Percentiles rank a stretch among this genome's conserved stretches.
Evolutionary conservation across 495 filamentous ascomycete genomes (phyloP).

Genomic region (Parachaetomium inaequale): DNA sequence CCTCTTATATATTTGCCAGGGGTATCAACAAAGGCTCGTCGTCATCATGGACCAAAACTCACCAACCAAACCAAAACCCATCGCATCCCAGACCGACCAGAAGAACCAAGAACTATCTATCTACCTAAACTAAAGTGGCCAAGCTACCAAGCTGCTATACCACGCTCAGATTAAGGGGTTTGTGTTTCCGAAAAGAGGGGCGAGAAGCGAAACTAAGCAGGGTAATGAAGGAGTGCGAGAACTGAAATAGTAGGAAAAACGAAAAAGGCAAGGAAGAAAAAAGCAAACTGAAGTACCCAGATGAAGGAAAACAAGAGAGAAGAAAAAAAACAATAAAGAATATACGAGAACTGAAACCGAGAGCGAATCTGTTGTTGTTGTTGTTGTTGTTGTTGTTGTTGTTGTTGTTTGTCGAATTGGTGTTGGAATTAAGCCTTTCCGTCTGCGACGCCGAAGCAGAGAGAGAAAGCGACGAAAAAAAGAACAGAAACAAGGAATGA

Average conservation of each 20-base stretch:
- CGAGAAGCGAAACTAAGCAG: slow-evolving; percentile 16
- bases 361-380: background rate
- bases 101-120: slow-evolving; percentile 11
- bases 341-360: background rate
- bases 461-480: slow-evolving; percentile 11
- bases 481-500: slow-evolving; percentile 8
- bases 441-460: slow-evolving; percentile 11
- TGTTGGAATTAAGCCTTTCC: background rate
- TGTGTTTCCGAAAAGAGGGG: slow-evolving; percentile 12
- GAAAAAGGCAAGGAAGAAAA: slow-evolving; percentile 4
- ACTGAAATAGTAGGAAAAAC: background rate
- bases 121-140: slow-evolving; percentile 12
- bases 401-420: background rate
- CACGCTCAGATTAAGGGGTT: slow-evolving; percentile 6
- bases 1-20: slow-evolving; percentile 15
- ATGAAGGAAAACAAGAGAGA: background rate
- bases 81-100: background rate
- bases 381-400: too few species aligned
- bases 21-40: slow-evolving; percentile 17
- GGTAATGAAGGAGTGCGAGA: background rate
- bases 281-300: background rate
- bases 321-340: slow-evolving; percentile 3
- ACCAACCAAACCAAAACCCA: background rate
- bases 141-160: too few species aligned
- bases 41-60: slow-evolving; percentile 6